A percentile compares a stretch with the other conserved stretches of the same genome.
Conservation (phyloP, 257 asterid genomes). For the Avicennia marina region DNA sequence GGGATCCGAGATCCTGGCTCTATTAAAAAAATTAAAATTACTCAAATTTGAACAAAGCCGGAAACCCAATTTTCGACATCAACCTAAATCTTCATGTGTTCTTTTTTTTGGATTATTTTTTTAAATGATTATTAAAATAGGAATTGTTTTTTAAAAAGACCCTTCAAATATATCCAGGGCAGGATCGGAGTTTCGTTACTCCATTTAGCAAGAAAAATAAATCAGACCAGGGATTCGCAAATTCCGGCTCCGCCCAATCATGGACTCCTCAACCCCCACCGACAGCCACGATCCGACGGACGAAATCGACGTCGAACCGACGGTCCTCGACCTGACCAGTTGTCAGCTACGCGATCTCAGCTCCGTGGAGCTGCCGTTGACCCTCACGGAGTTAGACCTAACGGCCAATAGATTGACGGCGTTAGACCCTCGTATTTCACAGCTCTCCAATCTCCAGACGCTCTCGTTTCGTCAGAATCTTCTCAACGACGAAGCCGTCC, state of each 20-base stretch:
- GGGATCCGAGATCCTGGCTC: too few species aligned
- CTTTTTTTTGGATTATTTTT: too few species aligned
- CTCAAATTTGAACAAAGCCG: too few species aligned
- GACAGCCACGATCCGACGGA: slow-evolving; percentile 27
- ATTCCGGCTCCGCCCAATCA: slow-evolving; percentile 9
- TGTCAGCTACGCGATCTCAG: slow-evolving; percentile 86
- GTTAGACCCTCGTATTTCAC: slow-evolving; percentile 77
- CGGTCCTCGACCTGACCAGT: slow-evolving; percentile 75
- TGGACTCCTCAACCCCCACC: slow-evolving; percentile 26
- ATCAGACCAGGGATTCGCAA: too few species aligned
- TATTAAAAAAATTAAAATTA: too few species aligned
- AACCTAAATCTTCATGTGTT: too few species aligned
- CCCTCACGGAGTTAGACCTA: slow-evolving; percentile 75
- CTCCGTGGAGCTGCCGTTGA: slow-evolving; percentile 61
- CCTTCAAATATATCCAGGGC: too few species aligned
- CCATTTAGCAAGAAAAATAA: too few species aligned
- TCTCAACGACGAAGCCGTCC: slow-evolving; percentile 51
- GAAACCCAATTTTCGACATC: too few species aligned
- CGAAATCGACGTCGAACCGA: slow-evolving; percentile 27
- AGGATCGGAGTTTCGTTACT: too few species aligned
- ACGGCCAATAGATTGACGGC: slow-evolving; percentile 82
- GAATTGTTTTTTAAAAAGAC: too few species aligned
- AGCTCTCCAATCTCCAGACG: slow-evolving; percentile 68
- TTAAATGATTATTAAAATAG: too few species aligned
- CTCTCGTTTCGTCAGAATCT: slow-evolving; percentile 94